Conservation (phyloP, 2,329 filamentous ascomycete species). For the Aspergillus clavatus region DNA sequence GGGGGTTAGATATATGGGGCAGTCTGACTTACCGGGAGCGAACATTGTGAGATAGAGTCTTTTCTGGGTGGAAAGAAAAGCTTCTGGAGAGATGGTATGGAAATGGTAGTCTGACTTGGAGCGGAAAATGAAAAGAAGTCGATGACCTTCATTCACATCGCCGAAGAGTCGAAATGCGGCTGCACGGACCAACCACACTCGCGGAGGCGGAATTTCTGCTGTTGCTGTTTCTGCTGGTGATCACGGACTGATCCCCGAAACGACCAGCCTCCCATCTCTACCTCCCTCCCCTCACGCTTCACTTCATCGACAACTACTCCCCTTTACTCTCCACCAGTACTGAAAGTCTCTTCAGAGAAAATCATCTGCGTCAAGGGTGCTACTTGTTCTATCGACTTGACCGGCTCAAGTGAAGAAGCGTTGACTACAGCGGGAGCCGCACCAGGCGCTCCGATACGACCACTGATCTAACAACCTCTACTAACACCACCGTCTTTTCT, state of each 20-base stretch:
- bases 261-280: no score
- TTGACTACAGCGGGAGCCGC: slow-evolving; percentile 1
- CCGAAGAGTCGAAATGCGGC: slow-evolving; percentile 1
- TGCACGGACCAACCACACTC: slow-evolving; percentile 16
- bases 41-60: slow-evolving; percentile 25
- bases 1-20: no score
- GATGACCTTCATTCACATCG: no score
- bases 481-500: background rate
- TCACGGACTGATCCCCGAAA: no score
- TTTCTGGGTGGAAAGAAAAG: slow-evolving; percentile 4
- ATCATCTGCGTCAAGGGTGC: no score
- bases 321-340: background rate
- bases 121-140: slow-evolving; percentile 6
- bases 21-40: slow-evolving; percentile 29
- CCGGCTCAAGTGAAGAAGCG: slow-evolving; percentile 1
- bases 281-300: background rate
- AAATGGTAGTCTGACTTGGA: no score
- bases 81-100: no score
- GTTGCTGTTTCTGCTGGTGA: slow-evolving; percentile 1
- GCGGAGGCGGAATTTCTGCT: slow-evolving; percentile 18
- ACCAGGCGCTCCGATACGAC: slow-evolving; percentile 2
- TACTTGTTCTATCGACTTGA: background rate
- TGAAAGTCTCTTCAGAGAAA: background rate
- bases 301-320: background rate
- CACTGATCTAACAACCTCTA: slow-evolving; percentile 5